Conservation (phyloP, 331 rosid genomes). For the Quercus lobata region DNA sequence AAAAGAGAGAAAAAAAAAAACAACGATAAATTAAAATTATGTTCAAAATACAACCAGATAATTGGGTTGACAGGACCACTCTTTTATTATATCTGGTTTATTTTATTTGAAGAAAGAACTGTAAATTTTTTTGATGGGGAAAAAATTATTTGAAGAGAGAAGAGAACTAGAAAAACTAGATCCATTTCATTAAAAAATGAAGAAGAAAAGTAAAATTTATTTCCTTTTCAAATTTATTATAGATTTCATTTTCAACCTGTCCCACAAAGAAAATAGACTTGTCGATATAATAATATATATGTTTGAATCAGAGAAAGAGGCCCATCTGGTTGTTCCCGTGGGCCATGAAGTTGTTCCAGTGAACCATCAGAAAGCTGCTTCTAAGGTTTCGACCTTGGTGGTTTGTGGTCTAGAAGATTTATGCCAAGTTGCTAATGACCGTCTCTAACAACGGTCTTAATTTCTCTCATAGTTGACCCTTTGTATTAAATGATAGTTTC, state of each 20-base stretch:
- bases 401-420: constrained; percentile 24
- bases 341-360: constrained; percentile 15
- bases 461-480: constrained; percentile 21
- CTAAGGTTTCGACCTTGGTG: not conserved
- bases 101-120: not conserved
- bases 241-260: not conserved
- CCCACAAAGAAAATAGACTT: not conserved
- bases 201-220: too few species aligned
- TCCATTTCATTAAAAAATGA: too few species aligned
- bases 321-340: constrained; percentile 17
- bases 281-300: not conserved
- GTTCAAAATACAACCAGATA: not conserved
- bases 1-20: not conserved
- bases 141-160: too few species aligned
- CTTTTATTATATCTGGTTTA: not conserved
- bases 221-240: not conserved
- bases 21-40: not conserved
- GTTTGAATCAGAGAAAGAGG: not conserved
- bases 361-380: constrained; percentile 23
- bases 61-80: not conserved
- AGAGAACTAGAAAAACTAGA: too few species aligned
- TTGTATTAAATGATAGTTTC: not conserved
- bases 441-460: constrained; percentile 3
- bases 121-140: not conserved
- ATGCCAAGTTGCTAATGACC: not conserved